These are phyloP conservation scores for Rhodotorula taiwanensis DNA, from an alignment of 768 basidiomycete species.

Conservation along the genomic window DNA sequence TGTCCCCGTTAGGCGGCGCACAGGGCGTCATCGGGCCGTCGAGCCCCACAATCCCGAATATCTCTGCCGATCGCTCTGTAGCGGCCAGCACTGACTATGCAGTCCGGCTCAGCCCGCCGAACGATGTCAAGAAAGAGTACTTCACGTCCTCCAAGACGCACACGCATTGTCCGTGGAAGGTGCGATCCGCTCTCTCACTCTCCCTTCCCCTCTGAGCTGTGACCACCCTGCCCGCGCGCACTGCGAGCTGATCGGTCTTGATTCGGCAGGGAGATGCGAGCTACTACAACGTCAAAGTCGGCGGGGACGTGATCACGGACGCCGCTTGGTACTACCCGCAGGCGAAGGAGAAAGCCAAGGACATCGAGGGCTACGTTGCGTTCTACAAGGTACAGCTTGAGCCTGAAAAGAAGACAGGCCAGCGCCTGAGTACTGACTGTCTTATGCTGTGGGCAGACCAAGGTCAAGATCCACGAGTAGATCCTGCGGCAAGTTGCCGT, in stretches of 20 bases:
- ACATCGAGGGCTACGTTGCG: constrained; percentile 63
- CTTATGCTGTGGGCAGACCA: not conserved
- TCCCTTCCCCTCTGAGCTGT: not conserved
- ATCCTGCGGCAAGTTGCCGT: no score
- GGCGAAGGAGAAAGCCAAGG: constrained; percentile 52
- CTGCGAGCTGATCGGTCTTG: no score
- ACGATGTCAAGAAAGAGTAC: constrained; percentile 49
- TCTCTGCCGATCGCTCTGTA: not conserved
- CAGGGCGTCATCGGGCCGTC: no score
- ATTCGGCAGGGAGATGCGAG: constrained; percentile 52
- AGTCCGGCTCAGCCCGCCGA: constrained; percentile 58
- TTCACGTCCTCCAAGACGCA: constrained; percentile 49
- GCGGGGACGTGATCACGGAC: constrained; percentile 53
- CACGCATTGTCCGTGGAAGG: constrained; percentile 66
- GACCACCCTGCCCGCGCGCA: no score
- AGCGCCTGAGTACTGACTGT: not conserved
- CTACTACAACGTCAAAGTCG: constrained; percentile 58
- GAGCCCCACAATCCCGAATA: not conserved
- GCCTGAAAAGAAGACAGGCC: no score
- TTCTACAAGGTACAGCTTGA: constrained; percentile 58
- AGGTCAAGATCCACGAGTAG: not conserved
- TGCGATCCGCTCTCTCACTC: constrained; percentile 41
- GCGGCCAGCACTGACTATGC: not conserved
- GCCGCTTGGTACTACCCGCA: constrained; percentile 68
- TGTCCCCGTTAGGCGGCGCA: not conserved